Conservation (phyloP, 257 asterid genomes). For the Agastache rugosa region DNA sequence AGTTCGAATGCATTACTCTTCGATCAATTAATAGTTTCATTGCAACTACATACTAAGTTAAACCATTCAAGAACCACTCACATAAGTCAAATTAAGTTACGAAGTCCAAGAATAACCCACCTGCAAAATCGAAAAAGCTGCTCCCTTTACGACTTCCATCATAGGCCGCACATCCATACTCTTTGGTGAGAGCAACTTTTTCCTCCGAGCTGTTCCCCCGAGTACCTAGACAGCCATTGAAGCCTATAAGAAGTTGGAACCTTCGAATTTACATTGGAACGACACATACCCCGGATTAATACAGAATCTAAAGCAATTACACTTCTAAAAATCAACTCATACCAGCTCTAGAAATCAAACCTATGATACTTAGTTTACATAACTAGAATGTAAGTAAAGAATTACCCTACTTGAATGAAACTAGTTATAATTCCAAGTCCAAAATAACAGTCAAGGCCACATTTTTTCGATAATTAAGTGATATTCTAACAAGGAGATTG, state of each 20-base stretch:
- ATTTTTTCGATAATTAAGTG: not conserved
- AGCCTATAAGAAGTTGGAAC: not conserved
- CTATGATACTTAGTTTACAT: not conserved
- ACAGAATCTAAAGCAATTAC: not conserved
- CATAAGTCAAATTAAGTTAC: conserved; percentile 19
- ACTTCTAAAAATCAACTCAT: not conserved
- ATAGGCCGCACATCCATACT: conserved; percentile 97
- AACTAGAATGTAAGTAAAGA: not conserved
- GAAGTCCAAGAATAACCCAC: conserved; percentile 44
- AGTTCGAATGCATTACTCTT: not conserved
- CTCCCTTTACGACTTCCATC: conserved; percentile 99
- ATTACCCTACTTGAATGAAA: not conserved
- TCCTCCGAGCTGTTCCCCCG: conserved; percentile 92
- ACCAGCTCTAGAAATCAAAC: not conserved
- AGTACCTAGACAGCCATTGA: conserved; percentile 68
- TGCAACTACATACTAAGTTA: conserved; percentile 7
- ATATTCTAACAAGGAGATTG: not conserved
- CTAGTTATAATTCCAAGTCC: not conserved
- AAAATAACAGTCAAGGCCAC: not conserved
- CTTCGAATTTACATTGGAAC: not conserved
- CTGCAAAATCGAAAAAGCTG: conserved; percentile 93
- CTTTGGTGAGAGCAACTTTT: conserved; percentile 93
- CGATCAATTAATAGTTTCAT: not conserved
- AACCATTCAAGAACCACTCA: conserved; percentile 15
- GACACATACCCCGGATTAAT: not conserved